phyloP scores from a whole-genome alignment of 2,329 filamentous ascomycete species.

The Conoideocrella luteorostrata region DNA sequence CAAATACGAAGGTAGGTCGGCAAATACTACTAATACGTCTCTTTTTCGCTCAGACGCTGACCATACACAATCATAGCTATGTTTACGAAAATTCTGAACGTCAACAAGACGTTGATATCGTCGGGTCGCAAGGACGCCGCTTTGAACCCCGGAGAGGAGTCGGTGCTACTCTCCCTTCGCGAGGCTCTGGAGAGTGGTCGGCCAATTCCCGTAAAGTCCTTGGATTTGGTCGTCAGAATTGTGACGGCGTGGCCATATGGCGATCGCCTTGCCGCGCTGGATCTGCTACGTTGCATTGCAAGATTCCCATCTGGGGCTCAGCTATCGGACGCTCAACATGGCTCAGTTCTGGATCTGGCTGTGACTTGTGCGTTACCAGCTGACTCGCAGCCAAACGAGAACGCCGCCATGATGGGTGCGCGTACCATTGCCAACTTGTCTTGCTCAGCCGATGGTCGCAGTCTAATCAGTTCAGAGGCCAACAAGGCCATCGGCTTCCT shows the following conservation, averaged over 20 bases:
- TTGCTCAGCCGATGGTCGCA: constrained; percentile 63
- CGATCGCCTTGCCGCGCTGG: constrained; percentile 76
- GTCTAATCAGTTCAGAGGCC: constrained; percentile 51
- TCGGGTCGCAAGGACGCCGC: constrained; percentile 67
- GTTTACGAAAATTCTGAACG: constrained; percentile 66
- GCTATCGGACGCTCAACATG: constrained; percentile 44
- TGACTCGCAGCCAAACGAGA: constrained; percentile 58
- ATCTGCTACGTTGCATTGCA: constrained; percentile 78
- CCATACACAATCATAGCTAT: constrained; percentile 47
- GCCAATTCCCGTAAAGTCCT: constrained; percentile 41
- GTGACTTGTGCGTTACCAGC: constrained; percentile 34
- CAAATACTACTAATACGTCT: background rate
- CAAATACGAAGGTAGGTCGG: constrained; percentile 51
- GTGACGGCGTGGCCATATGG: constrained; percentile 73
- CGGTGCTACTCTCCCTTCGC: constrained; percentile 54
- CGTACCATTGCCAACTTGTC: constrained; percentile 83
- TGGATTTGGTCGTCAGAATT: constrained; percentile 64
- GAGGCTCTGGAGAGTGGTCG: constrained; percentile 55
- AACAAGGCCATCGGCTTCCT: constrained; percentile 58
- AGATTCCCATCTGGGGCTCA: constrained; percentile 61
- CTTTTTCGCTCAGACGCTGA: background rate
- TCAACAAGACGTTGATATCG: constrained; percentile 67
- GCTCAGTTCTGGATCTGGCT: constrained; percentile 53
- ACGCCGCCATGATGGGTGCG: constrained; percentile 81
- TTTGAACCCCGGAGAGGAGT: constrained; percentile 65